Conservation (phyloP, 163 green algal species). For the Chlamydomonas reinhardtii region DNA sequence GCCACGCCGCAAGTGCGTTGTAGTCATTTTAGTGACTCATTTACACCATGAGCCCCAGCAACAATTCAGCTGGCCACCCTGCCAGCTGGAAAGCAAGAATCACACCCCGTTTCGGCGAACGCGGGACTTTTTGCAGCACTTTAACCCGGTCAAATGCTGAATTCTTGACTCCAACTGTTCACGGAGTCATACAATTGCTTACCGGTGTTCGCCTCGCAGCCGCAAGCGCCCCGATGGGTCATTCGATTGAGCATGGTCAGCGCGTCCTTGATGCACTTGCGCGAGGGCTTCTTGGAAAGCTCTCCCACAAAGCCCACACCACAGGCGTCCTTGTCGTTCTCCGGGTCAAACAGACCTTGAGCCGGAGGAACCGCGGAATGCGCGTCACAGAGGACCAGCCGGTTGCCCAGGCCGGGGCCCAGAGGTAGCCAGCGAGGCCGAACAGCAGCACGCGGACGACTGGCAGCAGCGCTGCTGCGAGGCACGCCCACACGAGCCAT, state of each 20-base stretch:
- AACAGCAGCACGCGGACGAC: background rate
- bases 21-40: too few relatives aligned
- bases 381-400: slow-evolving; percentile 49
- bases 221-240: slow-evolving; percentile 93
- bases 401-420: slow-evolving; percentile 44
- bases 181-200: background rate
- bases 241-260: slow-evolving; percentile 95
- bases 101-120: too few relatives aligned
- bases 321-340: slow-evolving; percentile 92
- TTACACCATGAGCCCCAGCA: too few relatives aligned
- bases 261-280: slow-evolving; percentile 86
- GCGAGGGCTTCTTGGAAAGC: slow-evolving; percentile 78
- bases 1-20: too few relatives aligned
- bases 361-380: slow-evolving; percentile 57
- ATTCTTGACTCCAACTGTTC: too few relatives aligned
- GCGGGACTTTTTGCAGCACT: too few relatives aligned
- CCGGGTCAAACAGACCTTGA: slow-evolving; percentile 83
- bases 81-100: too few relatives aligned
- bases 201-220: slow-evolving; percentile 93
- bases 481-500: background rate
- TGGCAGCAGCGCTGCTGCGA: slow-evolving; percentile 1
- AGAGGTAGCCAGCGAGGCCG: slow-evolving; percentile 35
- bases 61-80: too few relatives aligned
- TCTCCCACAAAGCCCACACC: slow-evolving; percentile 97
- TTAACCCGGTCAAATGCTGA: too few relatives aligned